A percentile compares a stretch with the other conserved stretches of the same genome.
These are phyloP conservation scores for Centella asiatica DNA, from an alignment of 129 eudicot genomes.

Conservation along the genomic window DNA sequence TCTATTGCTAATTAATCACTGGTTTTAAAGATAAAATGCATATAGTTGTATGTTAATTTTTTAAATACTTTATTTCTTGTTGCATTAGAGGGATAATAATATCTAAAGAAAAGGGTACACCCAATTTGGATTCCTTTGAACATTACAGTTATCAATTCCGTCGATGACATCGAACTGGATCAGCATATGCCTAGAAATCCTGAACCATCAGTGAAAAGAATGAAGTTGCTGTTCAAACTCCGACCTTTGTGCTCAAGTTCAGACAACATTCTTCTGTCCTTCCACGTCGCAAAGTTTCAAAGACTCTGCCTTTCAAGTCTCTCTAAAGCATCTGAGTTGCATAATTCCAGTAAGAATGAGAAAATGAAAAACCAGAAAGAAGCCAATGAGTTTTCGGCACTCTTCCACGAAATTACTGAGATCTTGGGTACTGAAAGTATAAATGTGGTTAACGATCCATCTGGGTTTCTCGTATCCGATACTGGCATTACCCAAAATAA, in stretches of 20 bases:
- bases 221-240: slow-evolving; percentile 37
- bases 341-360: slow-evolving; percentile 22
- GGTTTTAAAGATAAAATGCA: too few relatives aligned
- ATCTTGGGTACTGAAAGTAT: slow-evolving; percentile 51
- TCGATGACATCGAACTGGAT: too few relatives aligned
- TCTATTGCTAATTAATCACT: too few relatives aligned
- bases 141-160: too few relatives aligned
- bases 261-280: slow-evolving; percentile 8
- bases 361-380: slow-evolving; percentile 10
- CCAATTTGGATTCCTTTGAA: too few relatives aligned
- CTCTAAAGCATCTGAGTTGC: slow-evolving; percentile 20
- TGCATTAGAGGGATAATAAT: too few relatives aligned
- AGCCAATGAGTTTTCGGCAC: slow-evolving; percentile 25
- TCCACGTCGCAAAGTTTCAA: slow-evolving; percentile 21
- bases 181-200: too few relatives aligned
- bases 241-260: slow-evolving; percentile 23
- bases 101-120: too few relatives aligned
- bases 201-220: too few relatives aligned
- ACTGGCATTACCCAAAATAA: background rate
- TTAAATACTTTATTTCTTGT: too few relatives aligned
- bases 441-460: slow-evolving; percentile 3
- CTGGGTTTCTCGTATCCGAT: slow-evolving; percentile 17
- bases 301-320: slow-evolving; percentile 7
- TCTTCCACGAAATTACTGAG: slow-evolving; percentile 55
- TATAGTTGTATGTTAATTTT: too few relatives aligned